Evolutionary conservation across 768 basidiomycete genomes (phyloP), one percentile per base, ranked within the genome.

Genomic region (Exsudoporus frostii): DNA sequence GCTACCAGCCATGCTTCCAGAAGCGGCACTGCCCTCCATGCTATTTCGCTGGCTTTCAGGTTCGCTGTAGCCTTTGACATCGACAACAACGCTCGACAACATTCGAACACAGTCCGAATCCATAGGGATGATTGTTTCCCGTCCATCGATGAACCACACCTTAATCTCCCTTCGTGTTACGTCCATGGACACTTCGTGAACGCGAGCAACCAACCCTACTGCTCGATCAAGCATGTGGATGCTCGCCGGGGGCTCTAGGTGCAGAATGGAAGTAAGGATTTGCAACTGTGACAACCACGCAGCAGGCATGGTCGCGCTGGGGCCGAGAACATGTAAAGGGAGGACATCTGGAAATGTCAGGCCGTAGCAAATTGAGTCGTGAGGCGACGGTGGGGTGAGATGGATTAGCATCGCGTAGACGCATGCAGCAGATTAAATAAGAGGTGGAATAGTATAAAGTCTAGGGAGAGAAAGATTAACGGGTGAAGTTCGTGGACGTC

Each of bases 141-240:
- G 67, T 9, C 81, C 86, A 60, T 87, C 86, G 33, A 83, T 69
- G 59, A 87, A 88, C 43, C 64, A 68, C 60, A 83, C 84, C 0
- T 69, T 63, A 33, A 88, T 72, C 40, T 74, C 73, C 34, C 69
- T 66, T 24, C 64, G 65, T 10, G 72, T 68, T 47, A 88, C 60
- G 62, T 90, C 82, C 68, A 88, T 84, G 8, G 74, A 71, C n/a
- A 90, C 79, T 60, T 86, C 77, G 40, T 77, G 73, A 29, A 85
- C 67, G 33, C 86, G 71, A 44, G 74, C 75, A 14, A 80, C 74
- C 25, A 86, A 67, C 41, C 82, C 83, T 6, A 79, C 80, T 20
- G 83, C 75, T 58, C 77, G 77, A 71, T 88, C 86, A 41, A 86
- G 72, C 30, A 79, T 76, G 64, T 86, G 84, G 9, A 84, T 67